These are phyloP conservation scores for Candida quercuum DNA, from an alignment of 805 yeast species.

Conservation along the genomic window DNA sequence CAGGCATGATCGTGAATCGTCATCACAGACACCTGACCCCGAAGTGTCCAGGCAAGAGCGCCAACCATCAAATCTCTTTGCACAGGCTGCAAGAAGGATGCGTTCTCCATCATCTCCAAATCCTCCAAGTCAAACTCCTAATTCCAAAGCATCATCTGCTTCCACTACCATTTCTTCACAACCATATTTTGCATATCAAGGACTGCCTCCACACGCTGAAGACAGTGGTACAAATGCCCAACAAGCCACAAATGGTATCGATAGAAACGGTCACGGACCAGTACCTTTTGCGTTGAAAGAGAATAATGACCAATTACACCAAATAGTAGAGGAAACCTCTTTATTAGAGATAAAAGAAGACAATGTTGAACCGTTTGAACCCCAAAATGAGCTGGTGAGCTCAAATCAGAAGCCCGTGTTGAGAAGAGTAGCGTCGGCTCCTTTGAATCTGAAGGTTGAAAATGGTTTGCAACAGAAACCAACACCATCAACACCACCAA, in stretches of 20 bases:
- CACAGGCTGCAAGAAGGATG: conserved; percentile 24
- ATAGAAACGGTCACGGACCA: conserved; percentile 22
- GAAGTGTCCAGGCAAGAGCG: conserved; percentile 1
- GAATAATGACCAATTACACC: conserved; percentile 24
- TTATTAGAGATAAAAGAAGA: not conserved
- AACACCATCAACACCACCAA: not conserved
- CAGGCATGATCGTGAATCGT: conserved; percentile 8
- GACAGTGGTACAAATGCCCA: conserved; percentile 9
- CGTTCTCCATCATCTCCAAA: conserved; percentile 30
- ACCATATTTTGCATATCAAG: conserved; percentile 54
- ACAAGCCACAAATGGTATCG: conserved; percentile 7
- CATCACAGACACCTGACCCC: conserved; percentile 5
- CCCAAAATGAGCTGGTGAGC: not conserved
- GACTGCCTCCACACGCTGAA: conserved; percentile 47
- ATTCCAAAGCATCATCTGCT: not conserved
- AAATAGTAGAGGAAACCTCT: conserved; percentile 30
- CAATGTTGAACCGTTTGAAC: not conserved
- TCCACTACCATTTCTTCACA: conserved; percentile 26
- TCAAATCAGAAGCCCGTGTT: conserved; percentile 30
- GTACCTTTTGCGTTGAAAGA: conserved; percentile 26
- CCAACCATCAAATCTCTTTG: conserved; percentile 9
- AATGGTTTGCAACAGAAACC: conserved; percentile 10
- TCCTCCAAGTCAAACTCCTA: conserved; percentile 12
- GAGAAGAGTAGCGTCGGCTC: conserved; percentile 83
- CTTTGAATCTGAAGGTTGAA: conserved; percentile 46